Conservation (phyloP, 192 early-diverging fungal species). For the Umbelopsis sp. region DNA sequence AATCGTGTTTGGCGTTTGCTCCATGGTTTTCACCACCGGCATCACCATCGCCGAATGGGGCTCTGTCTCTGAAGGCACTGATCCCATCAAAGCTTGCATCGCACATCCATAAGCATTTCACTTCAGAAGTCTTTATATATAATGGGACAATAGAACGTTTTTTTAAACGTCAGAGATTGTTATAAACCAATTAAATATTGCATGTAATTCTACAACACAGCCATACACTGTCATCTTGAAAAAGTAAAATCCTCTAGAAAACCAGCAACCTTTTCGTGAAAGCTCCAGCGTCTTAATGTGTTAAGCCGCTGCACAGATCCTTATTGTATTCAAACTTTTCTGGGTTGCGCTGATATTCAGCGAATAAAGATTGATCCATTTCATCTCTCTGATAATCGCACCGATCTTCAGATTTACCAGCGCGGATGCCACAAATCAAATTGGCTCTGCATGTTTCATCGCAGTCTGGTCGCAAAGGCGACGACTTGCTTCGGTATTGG, state of each 20-base stretch:
- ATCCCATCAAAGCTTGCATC: slow-evolving; percentile 30
- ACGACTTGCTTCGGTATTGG: slow-evolving; percentile 43
- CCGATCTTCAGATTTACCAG: slow-evolving; percentile 41
- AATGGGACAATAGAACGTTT: too few species aligned
- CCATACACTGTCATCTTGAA: too few species aligned
- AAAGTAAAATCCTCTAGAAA: too few species aligned
- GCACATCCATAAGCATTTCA: slow-evolving; percentile 1
- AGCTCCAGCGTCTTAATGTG: not conserved
- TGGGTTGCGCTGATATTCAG: not conserved
- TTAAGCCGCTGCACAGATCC: slow-evolving; percentile 7
- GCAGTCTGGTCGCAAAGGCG: slow-evolving; percentile 27
- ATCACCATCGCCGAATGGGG: slow-evolving; percentile 73
- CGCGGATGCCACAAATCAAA: slow-evolving; percentile 38
- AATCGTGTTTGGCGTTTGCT: slow-evolving; percentile 68
- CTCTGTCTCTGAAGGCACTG: slow-evolving; percentile 10
- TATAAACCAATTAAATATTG: too few species aligned
- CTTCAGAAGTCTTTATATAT: not conserved
- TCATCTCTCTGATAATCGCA: slow-evolving; percentile 41
- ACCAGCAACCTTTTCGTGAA: too few species aligned
- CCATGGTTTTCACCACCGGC: slow-evolving; percentile 81
- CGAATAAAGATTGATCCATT: not conserved
- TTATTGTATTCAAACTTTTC: slow-evolving; percentile 10
- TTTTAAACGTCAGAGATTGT: too few species aligned
- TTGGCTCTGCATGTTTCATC: slow-evolving; percentile 27
- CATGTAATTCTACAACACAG: too few species aligned